Evolutionary conservation across 768 basidiomycete species (phyloP).

Genomic region (Exsudoporus frostii): DNA sequence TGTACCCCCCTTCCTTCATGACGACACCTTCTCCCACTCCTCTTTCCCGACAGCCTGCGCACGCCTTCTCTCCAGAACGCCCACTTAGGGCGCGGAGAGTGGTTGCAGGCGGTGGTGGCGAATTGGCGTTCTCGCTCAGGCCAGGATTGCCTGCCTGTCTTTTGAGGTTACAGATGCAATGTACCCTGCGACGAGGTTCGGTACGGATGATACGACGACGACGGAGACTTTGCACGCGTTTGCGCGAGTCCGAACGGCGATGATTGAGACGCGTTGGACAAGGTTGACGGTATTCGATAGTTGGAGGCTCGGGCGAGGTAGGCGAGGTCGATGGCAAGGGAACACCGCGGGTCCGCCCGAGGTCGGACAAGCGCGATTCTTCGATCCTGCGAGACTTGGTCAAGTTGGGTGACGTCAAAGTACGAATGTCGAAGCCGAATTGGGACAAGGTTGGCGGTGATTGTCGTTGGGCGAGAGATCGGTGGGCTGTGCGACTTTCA

Average conservation of each 20-base stretch:
- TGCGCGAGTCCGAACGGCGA: neutral
- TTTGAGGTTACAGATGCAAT: neutral
- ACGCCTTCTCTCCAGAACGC: constrained; percentile 15
- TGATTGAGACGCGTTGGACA: neutral
- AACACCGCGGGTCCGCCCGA: neutral
- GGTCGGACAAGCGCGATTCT: neutral
- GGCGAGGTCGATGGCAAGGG: neutral
- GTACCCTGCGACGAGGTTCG: neutral
- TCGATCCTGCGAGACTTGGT: neutral
- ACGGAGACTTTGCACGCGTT: neutral
- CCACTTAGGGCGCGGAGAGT: constrained; percentile 16
- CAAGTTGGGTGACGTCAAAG: neutral
- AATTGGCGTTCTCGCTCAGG: neutral
- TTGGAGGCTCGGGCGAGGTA: neutral
- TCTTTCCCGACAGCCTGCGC: neutral
- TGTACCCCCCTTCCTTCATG: neutral
- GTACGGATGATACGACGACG: neutral
- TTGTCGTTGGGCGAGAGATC: neutral
- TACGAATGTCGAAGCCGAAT: no score
- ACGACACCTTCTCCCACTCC: neutral
- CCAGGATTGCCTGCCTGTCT: neutral
- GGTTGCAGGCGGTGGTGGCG: constrained; percentile 6
- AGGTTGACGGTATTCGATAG: neutral
- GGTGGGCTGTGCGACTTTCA: no score
- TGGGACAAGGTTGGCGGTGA: neutral